Conservation (phyloP, 345 rosid genomes). For the Arabidopsis thaliana region DNA sequence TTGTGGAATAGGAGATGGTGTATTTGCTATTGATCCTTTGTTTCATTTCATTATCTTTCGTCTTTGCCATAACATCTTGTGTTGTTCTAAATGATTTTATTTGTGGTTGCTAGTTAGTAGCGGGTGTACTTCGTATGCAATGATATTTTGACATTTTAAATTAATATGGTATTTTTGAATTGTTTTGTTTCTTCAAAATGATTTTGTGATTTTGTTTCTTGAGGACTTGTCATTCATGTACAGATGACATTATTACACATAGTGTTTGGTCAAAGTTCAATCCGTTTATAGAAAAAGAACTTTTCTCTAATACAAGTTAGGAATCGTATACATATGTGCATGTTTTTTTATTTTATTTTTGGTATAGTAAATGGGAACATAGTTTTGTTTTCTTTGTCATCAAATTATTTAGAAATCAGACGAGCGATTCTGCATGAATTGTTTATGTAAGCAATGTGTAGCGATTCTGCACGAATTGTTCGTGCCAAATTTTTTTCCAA, state of each 20-base stretch:
- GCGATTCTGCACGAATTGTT: too few species aligned
- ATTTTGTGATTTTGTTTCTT: conserved; percentile 12
- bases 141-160: not conserved
- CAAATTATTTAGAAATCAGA: too few species aligned
- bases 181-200: conserved; percentile 15
- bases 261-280: conserved; percentile 32
- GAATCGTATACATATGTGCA: not conserved
- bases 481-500: too few species aligned
- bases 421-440: too few species aligned
- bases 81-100: not conserved
- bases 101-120: not conserved
- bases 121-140: not conserved
- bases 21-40: not conserved
- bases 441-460: too few species aligned
- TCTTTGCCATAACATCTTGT: not conserved
- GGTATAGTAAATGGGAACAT: not conserved
- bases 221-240: conserved; percentile 19
- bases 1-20: not conserved
- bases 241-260: conserved; percentile 27
- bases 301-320: conserved; percentile 16
- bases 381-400: too few species aligned
- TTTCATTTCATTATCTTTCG: not conserved
- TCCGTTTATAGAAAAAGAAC: conserved; percentile 26
- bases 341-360: not conserved
- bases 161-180: not conserved